phyloP scores from a whole-genome alignment of 306 rosid species.

The Acacia confusa region DNA sequence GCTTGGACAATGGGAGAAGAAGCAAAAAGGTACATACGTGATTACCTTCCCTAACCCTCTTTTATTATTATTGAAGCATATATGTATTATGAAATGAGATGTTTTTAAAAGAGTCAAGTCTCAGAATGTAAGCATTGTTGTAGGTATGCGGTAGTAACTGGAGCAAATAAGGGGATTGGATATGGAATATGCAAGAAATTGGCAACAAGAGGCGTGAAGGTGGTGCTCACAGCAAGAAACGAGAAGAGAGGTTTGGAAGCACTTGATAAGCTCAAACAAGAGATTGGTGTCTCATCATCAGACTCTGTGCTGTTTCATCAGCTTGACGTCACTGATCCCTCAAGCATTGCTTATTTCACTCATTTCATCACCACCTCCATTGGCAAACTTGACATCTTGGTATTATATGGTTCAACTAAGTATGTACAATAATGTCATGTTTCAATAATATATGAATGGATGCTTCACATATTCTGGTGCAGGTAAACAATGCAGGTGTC shows the following conservation, averaged over 20 bases:
- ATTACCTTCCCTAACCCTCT: background rate
- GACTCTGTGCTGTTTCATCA: background rate
- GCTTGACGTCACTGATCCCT: background rate
- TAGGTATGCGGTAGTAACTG: conserved; percentile 56
- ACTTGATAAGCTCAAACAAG: background rate
- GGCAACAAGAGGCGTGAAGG: conserved; percentile 44
- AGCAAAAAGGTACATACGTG: background rate
- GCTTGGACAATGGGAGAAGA: background rate
- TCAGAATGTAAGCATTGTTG: background rate
- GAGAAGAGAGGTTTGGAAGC: conserved; percentile 36
- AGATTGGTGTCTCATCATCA: background rate
- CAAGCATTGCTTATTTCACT: background rate
- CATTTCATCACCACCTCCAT: background rate
- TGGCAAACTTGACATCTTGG: conserved; percentile 16
- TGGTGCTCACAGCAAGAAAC: conserved; percentile 47
- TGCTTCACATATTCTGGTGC: background rate
- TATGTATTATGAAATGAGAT: background rate
- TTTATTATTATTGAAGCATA: too few relatives aligned
- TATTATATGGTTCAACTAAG: background rate
- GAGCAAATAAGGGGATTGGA: conserved; percentile 51
- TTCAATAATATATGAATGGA: background rate
- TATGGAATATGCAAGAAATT: conserved; percentile 38
- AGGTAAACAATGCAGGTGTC: conserved; percentile 9
- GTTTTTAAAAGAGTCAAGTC: background rate
- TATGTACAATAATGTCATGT: background rate